Base-by-base conservation (phyloP, 2,329 filamentous ascomycete species). In the Fusarium falciforme region DNA sequence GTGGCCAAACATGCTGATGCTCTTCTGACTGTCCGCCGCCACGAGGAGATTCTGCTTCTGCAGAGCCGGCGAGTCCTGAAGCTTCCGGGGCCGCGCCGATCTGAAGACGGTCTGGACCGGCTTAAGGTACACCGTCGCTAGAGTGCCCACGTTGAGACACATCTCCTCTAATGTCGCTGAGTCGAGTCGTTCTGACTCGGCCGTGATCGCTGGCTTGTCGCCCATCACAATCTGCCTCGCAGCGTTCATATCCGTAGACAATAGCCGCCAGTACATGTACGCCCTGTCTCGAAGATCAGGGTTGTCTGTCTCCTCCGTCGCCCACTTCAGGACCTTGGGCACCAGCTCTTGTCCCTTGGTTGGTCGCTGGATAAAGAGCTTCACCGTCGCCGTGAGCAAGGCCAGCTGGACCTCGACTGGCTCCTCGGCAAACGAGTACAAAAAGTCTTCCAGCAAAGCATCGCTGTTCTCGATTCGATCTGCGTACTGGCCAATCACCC, bases 221-320 rank as follows among this genome's bases (percentile, higher is more conserved):
- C 96, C 96, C 96, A 99, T 98, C 75, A 99, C 95, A 61, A 99
- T 91, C 71, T 91, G 87, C 80, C 93, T 96, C 2, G 96, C 96
- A 0, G 93, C 91, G 59, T 92, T 91, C 76, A 97, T 96, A 81
- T 98, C 95, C 0, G 95, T 97, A 2, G 95, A 98, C 2, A 99
- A 88, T 16, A 99, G 89, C 6, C 96, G 94, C 96, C 96, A 99
- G 87, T 99, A 99, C 95, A 99, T 98, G 86, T 98, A 99, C 0
- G 96, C 96, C 78, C 96, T 89, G 82, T 99, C 96, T 73, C 96
- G 92, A 31, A 99, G 90, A 83, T 99, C 96, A 0, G 96, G 96
- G 82, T 99, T 98, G 80, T 99, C 96, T n/a, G 96, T 98, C 82
- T 98, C 96, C 82, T 98, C 96, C 0, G 96, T 99, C 6, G 96